Percentiles rank a stretch among this genome's conserved stretches.
Conservation (phyloP, 805 yeast species). For the Ogataea saltuana region DNA sequence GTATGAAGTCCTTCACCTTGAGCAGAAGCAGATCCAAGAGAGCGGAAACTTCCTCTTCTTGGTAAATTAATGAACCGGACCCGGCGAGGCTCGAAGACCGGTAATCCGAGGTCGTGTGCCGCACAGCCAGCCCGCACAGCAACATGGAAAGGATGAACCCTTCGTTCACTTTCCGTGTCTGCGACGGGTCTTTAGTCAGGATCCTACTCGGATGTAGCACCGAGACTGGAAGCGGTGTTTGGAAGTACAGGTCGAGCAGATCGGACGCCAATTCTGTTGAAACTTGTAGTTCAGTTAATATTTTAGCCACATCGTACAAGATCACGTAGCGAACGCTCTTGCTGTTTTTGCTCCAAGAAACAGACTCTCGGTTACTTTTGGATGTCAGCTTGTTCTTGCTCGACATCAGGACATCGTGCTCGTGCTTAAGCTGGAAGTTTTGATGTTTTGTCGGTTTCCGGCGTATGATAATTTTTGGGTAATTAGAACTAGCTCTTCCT, state of each 20-base stretch:
- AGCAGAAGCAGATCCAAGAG: conserved; percentile 8
- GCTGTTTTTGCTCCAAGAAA: neutral
- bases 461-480: conserved; percentile 37
- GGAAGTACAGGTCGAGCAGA: conserved; percentile 16
- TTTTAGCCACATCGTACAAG: conserved; percentile 10
- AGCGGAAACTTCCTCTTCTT: conserved; percentile 2
- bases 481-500: conserved; percentile 47
- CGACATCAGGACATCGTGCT: neutral
- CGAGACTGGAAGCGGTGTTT: conserved; percentile 11
- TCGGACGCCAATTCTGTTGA: conserved; percentile 11
- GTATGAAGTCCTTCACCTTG: conserved; percentile 13
- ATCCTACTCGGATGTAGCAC: conserved; percentile 12
- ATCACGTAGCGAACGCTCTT: conserved; percentile 11
- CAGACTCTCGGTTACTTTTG: no score
- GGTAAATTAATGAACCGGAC: no score
- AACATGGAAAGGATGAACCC: conserved; percentile 15
- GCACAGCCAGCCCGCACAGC: conserved; percentile 12
- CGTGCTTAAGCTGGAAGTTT: conserved; percentile 1
- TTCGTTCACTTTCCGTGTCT: conserved; percentile 11
- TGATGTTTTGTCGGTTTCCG: conserved; percentile 28
- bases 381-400: neutral
- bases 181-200: conserved; percentile 3
- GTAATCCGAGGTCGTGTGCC: neutral
- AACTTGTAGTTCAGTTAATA: conserved; percentile 9
- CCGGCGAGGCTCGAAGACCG: no score